Evolutionary conservation across 345 rosid genomes (phyloP).

Genomic region (Viola odorata): DNA sequence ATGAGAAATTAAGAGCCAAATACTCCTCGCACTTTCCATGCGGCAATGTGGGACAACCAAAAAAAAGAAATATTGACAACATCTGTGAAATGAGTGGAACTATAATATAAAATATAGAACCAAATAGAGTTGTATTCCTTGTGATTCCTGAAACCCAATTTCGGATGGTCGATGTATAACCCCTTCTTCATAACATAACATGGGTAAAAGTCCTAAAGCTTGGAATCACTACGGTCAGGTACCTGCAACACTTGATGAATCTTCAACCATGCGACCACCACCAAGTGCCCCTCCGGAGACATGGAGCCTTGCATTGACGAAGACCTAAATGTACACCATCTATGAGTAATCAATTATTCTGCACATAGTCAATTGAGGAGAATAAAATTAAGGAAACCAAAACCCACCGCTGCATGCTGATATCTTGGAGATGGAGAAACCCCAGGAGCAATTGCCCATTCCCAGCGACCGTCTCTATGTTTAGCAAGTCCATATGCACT

Average conservation of each 20-base stretch:
- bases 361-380: slow-evolving; percentile 2
- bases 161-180: not conserved
- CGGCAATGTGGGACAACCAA: too few species aligned
- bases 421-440: slow-evolving; percentile 98
- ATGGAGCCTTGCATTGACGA: slow-evolving; percentile 97
- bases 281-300: slow-evolving; percentile 99
- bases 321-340: slow-evolving; percentile 47
- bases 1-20: too few species aligned
- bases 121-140: not conserved
- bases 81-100: too few species aligned
- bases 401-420: slow-evolving; percentile 97
- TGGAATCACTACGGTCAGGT: slow-evolving; percentile 10
- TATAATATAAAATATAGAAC: too few species aligned
- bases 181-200: not conserved
- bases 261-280: slow-evolving; percentile 99
- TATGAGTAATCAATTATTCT: slow-evolving; percentile 11
- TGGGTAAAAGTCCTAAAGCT: not conserved
- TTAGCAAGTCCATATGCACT: slow-evolving; percentile 99
- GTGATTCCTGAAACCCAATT: not conserved
- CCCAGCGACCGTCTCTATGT: slow-evolving; percentile 99
- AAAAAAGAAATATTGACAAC: too few species aligned
- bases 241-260: slow-evolving; percentile 98
- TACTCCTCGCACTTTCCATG: too few species aligned
- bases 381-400: slow-evolving; percentile 14
- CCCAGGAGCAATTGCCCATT: slow-evolving; percentile 99